A percentile compares a stretch with the other conserved stretches of the same genome.
Conservation (phyloP, 805 yeast genomes). For the Wickerhamiella galacta region DNA sequence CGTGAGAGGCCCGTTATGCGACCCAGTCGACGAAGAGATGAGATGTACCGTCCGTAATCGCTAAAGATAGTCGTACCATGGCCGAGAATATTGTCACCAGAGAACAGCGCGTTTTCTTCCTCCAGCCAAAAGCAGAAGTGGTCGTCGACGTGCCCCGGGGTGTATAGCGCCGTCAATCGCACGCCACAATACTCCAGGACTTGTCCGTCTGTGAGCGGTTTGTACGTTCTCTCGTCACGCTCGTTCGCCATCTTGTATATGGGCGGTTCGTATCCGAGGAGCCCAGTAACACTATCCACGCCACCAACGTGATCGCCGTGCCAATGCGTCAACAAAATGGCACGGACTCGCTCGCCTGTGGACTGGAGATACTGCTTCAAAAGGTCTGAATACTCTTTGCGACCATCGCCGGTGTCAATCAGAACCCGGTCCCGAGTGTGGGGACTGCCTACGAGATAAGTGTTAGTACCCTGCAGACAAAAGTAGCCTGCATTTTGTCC, state of each 20-base stretch:
- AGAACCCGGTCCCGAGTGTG: conserved; percentile 15
- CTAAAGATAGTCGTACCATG: conserved; percentile 23
- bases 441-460: conserved; percentile 24
- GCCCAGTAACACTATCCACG: conserved; percentile 10
- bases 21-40: conserved; percentile 17
- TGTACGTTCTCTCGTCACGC: conserved; percentile 1
- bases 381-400: conserved; percentile 15
- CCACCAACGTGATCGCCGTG: conserved; percentile 24
- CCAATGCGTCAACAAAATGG: conserved; percentile 23
- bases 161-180: conserved; percentile 15
- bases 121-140: conserved; percentile 22
- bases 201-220: conserved; percentile 16
- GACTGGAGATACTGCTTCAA: conserved; percentile 14
- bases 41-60: conserved; percentile 18
- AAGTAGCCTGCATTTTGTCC: conserved; percentile 24
- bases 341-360: conserved; percentile 13
- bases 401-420: conserved; percentile 24
- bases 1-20: conserved; percentile 8
- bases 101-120: conserved; percentile 21
- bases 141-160: conserved; percentile 26
- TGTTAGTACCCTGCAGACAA: conserved; percentile 26
- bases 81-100: conserved; percentile 26
- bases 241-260: conserved; percentile 9
- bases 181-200: conserved; percentile 17
- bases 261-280: conserved; percentile 7